These are phyloP conservation scores for Kazachstania sp. DNA, from an alignment of 1,139 yeast genomes.

Conservation along the genomic window DNA sequence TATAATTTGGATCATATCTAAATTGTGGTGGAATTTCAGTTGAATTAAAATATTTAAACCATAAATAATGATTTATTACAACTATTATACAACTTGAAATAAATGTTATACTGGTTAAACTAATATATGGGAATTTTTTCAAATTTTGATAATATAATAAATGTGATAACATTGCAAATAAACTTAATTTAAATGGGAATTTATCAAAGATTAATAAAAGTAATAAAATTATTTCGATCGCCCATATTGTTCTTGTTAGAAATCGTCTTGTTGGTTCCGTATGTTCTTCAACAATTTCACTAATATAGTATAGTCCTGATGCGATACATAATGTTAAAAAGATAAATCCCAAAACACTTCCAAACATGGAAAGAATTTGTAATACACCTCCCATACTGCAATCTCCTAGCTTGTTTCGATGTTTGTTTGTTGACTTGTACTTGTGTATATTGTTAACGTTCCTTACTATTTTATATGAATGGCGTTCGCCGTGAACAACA, in stretches of 20 bases:
- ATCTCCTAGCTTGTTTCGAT: no score
- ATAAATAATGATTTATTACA: constrained; percentile 69
- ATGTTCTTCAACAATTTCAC: constrained; percentile 91
- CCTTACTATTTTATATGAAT: no score
- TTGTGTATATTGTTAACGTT: not conserved
- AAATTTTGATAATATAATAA: constrained; percentile 68
- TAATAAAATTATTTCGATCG: constrained; percentile 45
- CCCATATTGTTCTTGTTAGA: constrained; percentile 53
- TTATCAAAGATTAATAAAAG: constrained; percentile 62
- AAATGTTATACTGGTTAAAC: constrained; percentile 62
- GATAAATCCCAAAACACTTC: constrained; percentile 65
- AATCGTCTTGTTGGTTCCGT: constrained; percentile 74
- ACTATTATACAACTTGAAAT: constrained; percentile 66
- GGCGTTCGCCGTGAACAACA: no score
- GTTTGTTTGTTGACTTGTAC: not conserved
- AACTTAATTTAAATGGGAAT: constrained; percentile 61
- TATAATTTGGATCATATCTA: constrained; percentile 48
- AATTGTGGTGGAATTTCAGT: constrained; percentile 42
- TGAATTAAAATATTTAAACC: constrained; percentile 83
- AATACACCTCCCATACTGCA: constrained; percentile 34
- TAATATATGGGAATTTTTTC: constrained; percentile 74
- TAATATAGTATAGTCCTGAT: constrained; percentile 81
- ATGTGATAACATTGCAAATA: constrained; percentile 63
- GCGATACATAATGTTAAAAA: constrained; percentile 69
- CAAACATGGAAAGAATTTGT: constrained; percentile 52